Evolutionary conservation across 495 filamentous ascomycete genomes (phyloP).

Genomic region (Polyplosphaeria fusca): DNA sequence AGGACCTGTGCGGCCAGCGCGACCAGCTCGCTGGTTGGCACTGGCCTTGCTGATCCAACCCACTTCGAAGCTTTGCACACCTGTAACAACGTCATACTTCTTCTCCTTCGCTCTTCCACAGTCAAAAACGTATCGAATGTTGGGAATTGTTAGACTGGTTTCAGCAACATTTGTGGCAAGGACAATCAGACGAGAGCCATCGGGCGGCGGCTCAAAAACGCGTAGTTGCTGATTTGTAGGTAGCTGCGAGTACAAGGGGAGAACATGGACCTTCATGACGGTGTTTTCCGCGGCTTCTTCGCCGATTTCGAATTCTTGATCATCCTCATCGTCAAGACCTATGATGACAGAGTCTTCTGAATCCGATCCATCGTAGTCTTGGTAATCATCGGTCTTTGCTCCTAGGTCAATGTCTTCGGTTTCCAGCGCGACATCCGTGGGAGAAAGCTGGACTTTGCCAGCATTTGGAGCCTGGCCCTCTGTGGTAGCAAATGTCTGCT

Average conservation of each 20-base stretch:
- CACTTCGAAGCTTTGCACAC: slow-evolving; percentile 92
- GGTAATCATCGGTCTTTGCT: slow-evolving; percentile 31
- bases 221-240: slow-evolving; percentile 87
- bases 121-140: slow-evolving; percentile 94
- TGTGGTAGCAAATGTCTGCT: slow-evolving; percentile 64
- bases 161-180: slow-evolving; percentile 97
- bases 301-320: slow-evolving; percentile 59
- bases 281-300: slow-evolving; percentile 46
- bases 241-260: slow-evolving; percentile 92
- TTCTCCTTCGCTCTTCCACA: slow-evolving; percentile 89
- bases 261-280: slow-evolving; percentile 67
- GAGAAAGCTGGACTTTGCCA: slow-evolving; percentile 68
- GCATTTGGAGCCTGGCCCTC: slow-evolving; percentile 50
- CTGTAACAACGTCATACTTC: slow-evolving; percentile 75
- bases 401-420: slow-evolving; percentile 86
- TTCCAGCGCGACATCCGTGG: slow-evolving; percentile 75
- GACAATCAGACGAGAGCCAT: slow-evolving; percentile 80
- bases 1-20: slow-evolving; percentile 91
- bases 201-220: slow-evolving; percentile 87
- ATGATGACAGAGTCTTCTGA: slow-evolving; percentile 43
- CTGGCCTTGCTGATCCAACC: slow-evolving; percentile 98
- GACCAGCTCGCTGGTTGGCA: slow-evolving; percentile 86
- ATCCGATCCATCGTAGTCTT: slow-evolving; percentile 41
- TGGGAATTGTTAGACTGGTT: slow-evolving; percentile 93
- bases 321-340: slow-evolving; percentile 48